phyloP scores from a whole-genome alignment of 768 basidiomycete species.

The Lentinula detonsa region DNA sequence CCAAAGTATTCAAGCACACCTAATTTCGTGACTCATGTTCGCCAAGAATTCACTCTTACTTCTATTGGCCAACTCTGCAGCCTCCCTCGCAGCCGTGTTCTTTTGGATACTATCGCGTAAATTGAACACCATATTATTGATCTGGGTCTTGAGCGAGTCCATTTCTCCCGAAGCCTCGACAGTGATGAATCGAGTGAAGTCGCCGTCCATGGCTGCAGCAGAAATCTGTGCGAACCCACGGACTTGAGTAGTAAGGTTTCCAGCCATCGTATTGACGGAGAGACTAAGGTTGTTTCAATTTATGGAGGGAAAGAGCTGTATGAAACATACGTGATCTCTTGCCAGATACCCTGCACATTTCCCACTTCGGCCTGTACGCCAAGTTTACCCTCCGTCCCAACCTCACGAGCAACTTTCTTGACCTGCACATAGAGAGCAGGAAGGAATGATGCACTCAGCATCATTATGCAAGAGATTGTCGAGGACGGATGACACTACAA shows the following conservation, averaged over 20 bases:
- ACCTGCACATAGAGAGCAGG: conserved; percentile 71
- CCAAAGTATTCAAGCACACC: conserved; percentile 44
- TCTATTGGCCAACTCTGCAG: conserved; percentile 96
- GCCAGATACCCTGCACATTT: conserved; percentile 97
- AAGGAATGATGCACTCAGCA: conserved; percentile 18
- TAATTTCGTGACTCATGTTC: conserved; percentile 96
- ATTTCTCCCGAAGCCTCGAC: conserved; percentile 98
- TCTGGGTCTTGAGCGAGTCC: conserved; percentile 98
- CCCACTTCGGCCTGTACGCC: conserved; percentile 97
- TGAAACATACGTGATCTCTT: conserved; percentile 85
- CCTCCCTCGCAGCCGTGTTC: conserved; percentile 96
- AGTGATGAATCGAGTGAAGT: conserved; percentile 98
- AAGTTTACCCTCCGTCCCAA: conserved; percentile 97
- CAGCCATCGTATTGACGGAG: conserved; percentile 97
- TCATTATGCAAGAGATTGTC: too few species aligned
- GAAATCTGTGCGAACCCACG: conserved; percentile 99
- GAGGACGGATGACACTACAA: too few species aligned
- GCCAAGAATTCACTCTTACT: conserved; percentile 98
- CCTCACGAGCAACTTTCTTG: conserved; percentile 94
- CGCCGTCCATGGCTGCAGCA: conserved; percentile 97
- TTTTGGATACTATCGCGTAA: conserved; percentile 96
- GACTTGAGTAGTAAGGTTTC: conserved; percentile 95
- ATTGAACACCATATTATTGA: conserved; percentile 99
- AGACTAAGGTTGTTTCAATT: conserved; percentile 41
- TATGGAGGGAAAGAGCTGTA: neutral